Evolutionary conservation across 805 yeast genomes (phyloP).

Genomic region (Yarrowia sp.): DNA sequence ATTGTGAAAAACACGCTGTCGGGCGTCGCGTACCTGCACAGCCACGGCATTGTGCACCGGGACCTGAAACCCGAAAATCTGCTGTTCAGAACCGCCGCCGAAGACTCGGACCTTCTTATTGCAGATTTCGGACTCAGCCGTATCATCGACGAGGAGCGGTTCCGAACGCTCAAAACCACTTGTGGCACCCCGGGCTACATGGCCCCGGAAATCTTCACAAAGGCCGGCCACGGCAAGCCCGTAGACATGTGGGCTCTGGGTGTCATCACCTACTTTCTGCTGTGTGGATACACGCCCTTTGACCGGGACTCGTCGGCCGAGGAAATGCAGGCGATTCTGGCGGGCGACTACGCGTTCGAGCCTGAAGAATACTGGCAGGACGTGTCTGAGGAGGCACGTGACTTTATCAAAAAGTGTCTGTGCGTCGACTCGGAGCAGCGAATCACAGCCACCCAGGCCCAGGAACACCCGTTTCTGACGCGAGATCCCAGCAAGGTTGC

Average conservation of each 20-base stretch:
- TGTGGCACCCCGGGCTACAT: constrained; percentile 78
- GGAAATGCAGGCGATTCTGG: constrained; percentile 66
- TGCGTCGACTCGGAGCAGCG: constrained; percentile 56
- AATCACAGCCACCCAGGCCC: constrained; percentile 55
- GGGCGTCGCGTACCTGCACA: constrained; percentile 65
- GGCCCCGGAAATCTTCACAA: constrained; percentile 71
- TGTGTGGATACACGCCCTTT: constrained; percentile 78
- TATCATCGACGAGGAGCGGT: constrained; percentile 53
- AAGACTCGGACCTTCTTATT: constrained; percentile 54
- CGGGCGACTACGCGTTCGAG: constrained; percentile 65
- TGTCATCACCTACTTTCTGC: constrained; percentile 71
- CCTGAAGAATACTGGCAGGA: constrained; percentile 66
- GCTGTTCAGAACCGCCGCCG: constrained; percentile 56
- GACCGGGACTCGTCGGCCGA: constrained; percentile 75
- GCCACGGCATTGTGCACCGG: constrained; percentile 68
- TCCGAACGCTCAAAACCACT: constrained; percentile 55
- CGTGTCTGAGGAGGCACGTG: constrained; percentile 61
- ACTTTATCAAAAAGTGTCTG: constrained; percentile 65
- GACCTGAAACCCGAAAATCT: constrained; percentile 78
- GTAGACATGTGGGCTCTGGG: constrained; percentile 83
- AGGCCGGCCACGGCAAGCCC: constrained; percentile 61
- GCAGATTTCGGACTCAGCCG: constrained; percentile 74
- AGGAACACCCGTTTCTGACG: constrained; percentile 56
- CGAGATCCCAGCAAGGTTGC: constrained; percentile 40
- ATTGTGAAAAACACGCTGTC: constrained; percentile 59